phyloP scores from a whole-genome alignment of 2,329 filamentous ascomycete species.

The Penicillium polonicum region DNA sequence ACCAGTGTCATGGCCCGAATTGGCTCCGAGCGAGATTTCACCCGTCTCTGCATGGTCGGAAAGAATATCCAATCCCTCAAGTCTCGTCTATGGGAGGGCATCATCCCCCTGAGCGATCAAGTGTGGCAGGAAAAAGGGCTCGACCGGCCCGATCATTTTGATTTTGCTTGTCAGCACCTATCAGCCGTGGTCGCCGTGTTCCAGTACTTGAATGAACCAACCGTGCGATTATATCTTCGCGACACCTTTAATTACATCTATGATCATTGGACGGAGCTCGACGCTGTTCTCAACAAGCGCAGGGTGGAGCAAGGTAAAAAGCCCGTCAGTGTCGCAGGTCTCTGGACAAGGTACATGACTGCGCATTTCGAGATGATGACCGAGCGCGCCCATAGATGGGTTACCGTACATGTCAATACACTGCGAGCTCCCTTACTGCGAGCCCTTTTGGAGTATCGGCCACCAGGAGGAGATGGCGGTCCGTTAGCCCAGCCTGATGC shows the following conservation, averaged over 20 bases:
- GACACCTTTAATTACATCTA: conserved; percentile 28
- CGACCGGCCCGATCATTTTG: conserved; percentile 19
- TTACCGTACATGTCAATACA: conserved; percentile 15
- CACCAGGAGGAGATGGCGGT: neutral
- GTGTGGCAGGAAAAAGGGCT: conserved; percentile 26
- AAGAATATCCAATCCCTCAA: conserved; percentile 29
- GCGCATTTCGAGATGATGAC: conserved; percentile 26
- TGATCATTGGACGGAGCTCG: conserved; percentile 16
- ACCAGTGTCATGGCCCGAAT: conserved; percentile 12
- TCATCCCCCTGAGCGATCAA: conserved; percentile 27
- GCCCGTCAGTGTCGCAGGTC: conserved; percentile 14
- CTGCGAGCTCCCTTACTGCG: conserved; percentile 16
- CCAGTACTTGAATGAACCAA: conserved; percentile 25
- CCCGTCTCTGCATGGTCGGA: conserved; percentile 20
- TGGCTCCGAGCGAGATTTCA: conserved; percentile 12
- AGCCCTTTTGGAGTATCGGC: conserved; percentile 6
- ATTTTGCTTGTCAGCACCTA: conserved; percentile 25
- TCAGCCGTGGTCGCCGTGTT: conserved; percentile 24
- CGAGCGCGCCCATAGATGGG: conserved; percentile 25
- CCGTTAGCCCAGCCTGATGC: conserved; percentile 3
- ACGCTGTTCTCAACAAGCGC: conserved; percentile 17
- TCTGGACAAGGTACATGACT: conserved; percentile 25
- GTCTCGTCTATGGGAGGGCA: conserved; percentile 26
- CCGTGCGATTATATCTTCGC: conserved; percentile 15
- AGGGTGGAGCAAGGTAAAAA: conserved; percentile 5